Conservation (phyloP, 2,329 filamentous ascomycete species). For the Pseudogymnoascus sp. region DNA sequence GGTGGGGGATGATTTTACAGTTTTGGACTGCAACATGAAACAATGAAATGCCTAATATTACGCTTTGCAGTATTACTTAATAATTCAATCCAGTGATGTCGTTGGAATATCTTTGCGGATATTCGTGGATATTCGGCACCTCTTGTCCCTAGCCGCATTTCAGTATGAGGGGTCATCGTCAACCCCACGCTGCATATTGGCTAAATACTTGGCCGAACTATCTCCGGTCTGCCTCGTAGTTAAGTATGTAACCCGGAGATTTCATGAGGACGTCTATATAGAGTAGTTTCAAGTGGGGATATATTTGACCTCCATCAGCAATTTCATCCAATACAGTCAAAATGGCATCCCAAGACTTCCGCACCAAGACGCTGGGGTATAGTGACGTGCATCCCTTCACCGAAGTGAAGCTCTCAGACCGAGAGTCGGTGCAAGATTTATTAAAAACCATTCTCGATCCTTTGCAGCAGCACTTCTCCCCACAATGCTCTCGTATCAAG, state of each 20-base stretch:
- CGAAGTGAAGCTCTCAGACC: conserved; percentile 41
- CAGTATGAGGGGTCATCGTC: neutral
- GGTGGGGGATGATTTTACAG: neutral
- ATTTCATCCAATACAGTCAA: neutral
- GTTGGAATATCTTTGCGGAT: neutral
- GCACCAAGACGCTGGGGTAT: conserved; percentile 41
- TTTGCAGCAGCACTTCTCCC: conserved; percentile 64
- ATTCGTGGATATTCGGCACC: neutral
- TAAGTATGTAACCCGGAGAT: neutral
- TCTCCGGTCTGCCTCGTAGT: neutral
- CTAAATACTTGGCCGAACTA: neutral
- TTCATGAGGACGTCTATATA: neutral
- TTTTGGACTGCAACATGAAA: neutral
- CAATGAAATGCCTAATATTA: neutral
- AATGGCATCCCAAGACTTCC: neutral
- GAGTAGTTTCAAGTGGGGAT: neutral
- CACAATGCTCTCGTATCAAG: conserved; percentile 55
- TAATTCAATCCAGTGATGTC: neutral
- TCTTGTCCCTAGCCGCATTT: neutral
- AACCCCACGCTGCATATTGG: conserved; percentile 7
- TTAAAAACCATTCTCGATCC: conserved; percentile 60
- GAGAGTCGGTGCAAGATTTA: conserved; percentile 52
- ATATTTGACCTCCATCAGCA: neutral
- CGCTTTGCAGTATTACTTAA: neutral
- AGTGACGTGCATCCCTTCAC: conserved; percentile 48